Percentiles rank a stretch among this genome's conserved stretches.
Conservation (phyloP, 129 eudicot species). For the Chrysanthemum lavandulifolium region DNA sequence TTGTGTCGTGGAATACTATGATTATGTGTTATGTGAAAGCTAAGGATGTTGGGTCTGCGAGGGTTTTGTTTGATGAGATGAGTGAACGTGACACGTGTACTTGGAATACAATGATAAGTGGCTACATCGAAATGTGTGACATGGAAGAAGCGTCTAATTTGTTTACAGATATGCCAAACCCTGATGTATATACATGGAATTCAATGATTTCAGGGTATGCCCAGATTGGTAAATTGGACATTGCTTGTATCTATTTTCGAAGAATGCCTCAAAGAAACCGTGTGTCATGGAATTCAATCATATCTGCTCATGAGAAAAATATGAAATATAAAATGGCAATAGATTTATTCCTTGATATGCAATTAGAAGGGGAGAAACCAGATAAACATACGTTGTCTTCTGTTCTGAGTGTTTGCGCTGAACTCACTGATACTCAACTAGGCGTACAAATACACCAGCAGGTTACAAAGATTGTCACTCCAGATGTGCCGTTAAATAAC, state of each 20-base stretch:
- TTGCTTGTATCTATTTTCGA: conserved; percentile 48
- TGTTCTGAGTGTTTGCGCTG: conserved; percentile 61
- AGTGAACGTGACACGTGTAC: conserved; percentile 51
- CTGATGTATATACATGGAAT: conserved; percentile 71
- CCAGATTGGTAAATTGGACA: conserved; percentile 48
- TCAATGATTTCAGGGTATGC: conserved; percentile 64
- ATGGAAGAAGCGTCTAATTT: conserved; percentile 58
- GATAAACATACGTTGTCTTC: conserved; percentile 81
- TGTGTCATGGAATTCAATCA: conserved; percentile 82
- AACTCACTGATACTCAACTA: conserved; percentile 42
- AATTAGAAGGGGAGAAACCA: conserved; percentile 57
- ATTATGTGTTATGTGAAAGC: conserved; percentile 79
- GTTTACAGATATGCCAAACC: conserved; percentile 54
- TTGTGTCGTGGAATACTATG: conserved; percentile 88
- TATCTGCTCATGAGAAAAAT: conserved; percentile 63
- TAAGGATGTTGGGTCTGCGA: conserved; percentile 53
- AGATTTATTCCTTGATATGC: conserved; percentile 61
- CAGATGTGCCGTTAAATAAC: conserved; percentile 72
- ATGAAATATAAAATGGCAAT: conserved; percentile 45
- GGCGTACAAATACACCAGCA: conserved; percentile 80
- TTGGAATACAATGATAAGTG: conserved; percentile 79
- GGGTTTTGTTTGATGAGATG: conserved; percentile 67
- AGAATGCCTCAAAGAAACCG: conserved; percentile 62
- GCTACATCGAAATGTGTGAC: conserved; percentile 52
- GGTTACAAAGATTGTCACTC: conserved; percentile 51